Evolutionary conservation across 495 filamentous ascomycete species (phyloP).

Genomic region (Neurospora tetrasperma): DNA sequence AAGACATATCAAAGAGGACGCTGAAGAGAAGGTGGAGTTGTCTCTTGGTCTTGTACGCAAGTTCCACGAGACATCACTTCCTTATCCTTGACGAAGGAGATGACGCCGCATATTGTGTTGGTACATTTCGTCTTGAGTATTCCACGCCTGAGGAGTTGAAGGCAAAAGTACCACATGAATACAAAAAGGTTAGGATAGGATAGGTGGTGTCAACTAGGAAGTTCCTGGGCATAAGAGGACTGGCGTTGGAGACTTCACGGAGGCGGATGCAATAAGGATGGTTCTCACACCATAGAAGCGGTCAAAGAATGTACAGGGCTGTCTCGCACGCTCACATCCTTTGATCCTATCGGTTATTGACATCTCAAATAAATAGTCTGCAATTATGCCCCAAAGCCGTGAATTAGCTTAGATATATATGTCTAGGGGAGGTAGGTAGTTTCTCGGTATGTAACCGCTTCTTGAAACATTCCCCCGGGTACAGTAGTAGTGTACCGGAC

Average conservation of each 20-base stretch:
- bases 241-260: not conserved
- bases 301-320: no score
- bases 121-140: not conserved
- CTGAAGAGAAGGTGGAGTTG: not conserved
- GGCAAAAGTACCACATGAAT: accelerated
- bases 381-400: no score
- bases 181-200: not conserved
- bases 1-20: accelerated
- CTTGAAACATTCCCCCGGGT: no score
- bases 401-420: no score
- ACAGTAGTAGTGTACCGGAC: not conserved
- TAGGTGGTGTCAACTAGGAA: not conserved
- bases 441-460: no score
- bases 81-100: not conserved
- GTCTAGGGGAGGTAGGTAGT: no score
- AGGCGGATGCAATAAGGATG: not conserved
- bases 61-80: not conserved
- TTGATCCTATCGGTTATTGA: no score
- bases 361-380: no score
- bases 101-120: not conserved
- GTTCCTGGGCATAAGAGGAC: not conserved
- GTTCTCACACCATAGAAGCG: no score
- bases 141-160: not conserved
- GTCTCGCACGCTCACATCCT: no score
- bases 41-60: not conserved